Evolutionary conservation across 352 stramenopile genomes (phyloP).

Genomic region (Peronospora farinosa): DNA sequence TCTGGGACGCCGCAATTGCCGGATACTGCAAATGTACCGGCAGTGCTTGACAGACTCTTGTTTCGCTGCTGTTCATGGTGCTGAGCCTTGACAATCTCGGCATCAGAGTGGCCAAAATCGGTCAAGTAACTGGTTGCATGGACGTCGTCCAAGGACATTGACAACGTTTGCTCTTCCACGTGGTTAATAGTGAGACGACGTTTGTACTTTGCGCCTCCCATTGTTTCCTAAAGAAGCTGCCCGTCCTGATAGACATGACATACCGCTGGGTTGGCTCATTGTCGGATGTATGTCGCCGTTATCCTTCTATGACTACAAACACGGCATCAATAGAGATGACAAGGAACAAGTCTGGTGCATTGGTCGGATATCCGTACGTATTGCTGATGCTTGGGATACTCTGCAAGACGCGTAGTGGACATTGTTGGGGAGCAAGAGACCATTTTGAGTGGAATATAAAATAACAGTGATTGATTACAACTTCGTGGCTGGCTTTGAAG

Average conservation of each 20-base stretch:
- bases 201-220: constrained; percentile 30
- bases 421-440: no score
- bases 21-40: constrained; percentile 13
- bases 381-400: constrained; percentile 76
- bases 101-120: constrained; percentile 47
- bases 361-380: constrained; percentile 76
- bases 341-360: constrained; percentile 77
- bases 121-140: constrained; percentile 39
- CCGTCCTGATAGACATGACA: constrained; percentile 69
- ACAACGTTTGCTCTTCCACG: constrained; percentile 65
- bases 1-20: constrained; percentile 17
- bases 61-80: constrained; percentile 27
- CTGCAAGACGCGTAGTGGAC: constrained; percentile 85
- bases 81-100: constrained; percentile 33
- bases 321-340: constrained; percentile 88
- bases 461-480: no score
- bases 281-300: constrained; percentile 75
- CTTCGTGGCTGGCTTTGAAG: no score
- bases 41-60: constrained; percentile 13
- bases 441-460: no score
- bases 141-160: constrained; percentile 74
- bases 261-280: constrained; percentile 65
- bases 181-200: constrained; percentile 67
- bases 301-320: constrained; percentile 87
- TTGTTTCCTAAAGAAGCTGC: constrained; percentile 63